Base-by-base conservation (phyloP, 805 yeast species). In the Barnettozyma pratensis region DNA sequence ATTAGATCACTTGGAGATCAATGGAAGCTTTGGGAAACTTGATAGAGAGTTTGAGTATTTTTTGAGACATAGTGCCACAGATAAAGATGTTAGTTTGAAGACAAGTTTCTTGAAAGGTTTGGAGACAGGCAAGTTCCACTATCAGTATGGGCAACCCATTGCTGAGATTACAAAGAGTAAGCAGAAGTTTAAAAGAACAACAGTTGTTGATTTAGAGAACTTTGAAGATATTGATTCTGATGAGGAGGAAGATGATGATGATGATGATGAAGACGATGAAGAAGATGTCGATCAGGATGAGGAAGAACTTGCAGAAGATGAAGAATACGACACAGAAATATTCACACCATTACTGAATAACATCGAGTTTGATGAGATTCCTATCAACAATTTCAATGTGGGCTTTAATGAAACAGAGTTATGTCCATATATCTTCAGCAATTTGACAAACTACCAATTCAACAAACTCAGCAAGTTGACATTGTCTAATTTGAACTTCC, bases 31-130 rank as follows among this genome's bases (percentile, higher is more conserved):
- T 54, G 62, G 62, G 12, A 32, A 34, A 26, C n/a, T 39, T 3
- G 62, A 58, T 42, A 49, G 57, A 37, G 44, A 44, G 29, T 39
- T 53, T 25, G 61, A 57, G 32, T 54, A 57, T 47, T 46, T 40
- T 12, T 25, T 57, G 25, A 51, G 61, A 25, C 61, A 57, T 45
- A 42, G 31, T 26, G 41, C 54, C 3, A 45, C 49, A 7, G 39
- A 47, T 11, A 37, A 44, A 4, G 48, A 46, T 25, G 39, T 55
- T 14, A 52, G 49, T 12, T 40, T 52, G 19, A 51, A 45, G 14
- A 42, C 54, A 5, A 38, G 47, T 27, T 54, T 53, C 25, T 19
- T 52, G n/a, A 46, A 44, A 37, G 54, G 54, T 6, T 48, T 44
- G 40, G 42, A 47, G 3, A 19, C 34, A 39, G 47, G 45, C 7